Conservation (phyloP, 2,329 filamentous ascomycete genomes). For the Stemphylium beticola region DNA sequence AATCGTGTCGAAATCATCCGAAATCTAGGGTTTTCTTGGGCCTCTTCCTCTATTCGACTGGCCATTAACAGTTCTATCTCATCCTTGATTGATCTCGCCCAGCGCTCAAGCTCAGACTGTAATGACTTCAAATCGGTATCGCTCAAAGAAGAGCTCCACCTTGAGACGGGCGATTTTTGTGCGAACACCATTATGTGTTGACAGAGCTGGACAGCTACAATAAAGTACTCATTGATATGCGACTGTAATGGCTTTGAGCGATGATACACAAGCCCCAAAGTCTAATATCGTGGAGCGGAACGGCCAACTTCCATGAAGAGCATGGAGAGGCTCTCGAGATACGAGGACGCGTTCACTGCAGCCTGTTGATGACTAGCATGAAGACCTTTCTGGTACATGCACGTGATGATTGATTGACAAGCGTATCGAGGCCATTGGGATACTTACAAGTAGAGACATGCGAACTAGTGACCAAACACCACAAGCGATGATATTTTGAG, state of each 20-base stretch:
- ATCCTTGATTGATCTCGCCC: slow-evolving; percentile 49
- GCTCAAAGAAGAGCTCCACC: slow-evolving; percentile 40
- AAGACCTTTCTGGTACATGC: too few species aligned
- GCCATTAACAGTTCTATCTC: slow-evolving; percentile 26
- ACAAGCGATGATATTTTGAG: slow-evolving; percentile 55
- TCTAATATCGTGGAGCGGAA: slow-evolving; percentile 49
- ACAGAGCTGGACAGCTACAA: slow-evolving; percentile 51
- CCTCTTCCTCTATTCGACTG: slow-evolving; percentile 21
- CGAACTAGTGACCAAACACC: slow-evolving; percentile 56
- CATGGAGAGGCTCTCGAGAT: slow-evolving; percentile 49
- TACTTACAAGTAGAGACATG: slow-evolving; percentile 50
- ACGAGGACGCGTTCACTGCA: slow-evolving; percentile 39
- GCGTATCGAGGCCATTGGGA: too few species aligned
- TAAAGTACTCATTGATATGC: slow-evolving; percentile 51
- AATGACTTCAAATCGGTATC: slow-evolving; percentile 44
- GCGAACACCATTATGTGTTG: slow-evolving; percentile 43
- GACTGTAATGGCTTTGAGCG: slow-evolving; percentile 47
- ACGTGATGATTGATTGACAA: too few species aligned
- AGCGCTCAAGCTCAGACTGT: slow-evolving; percentile 44
- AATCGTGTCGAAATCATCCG: slow-evolving; percentile 24
- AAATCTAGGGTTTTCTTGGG: slow-evolving; percentile 33
- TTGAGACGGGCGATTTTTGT: slow-evolving; percentile 40
- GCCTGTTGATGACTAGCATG: slow-evolving; percentile 27
- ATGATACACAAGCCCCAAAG: slow-evolving; percentile 50
- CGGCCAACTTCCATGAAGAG: slow-evolving; percentile 53